These are phyloP conservation scores for Starmerella bacillaris DNA, from an alignment of 805 yeast species.

Conservation along the genomic window DNA sequence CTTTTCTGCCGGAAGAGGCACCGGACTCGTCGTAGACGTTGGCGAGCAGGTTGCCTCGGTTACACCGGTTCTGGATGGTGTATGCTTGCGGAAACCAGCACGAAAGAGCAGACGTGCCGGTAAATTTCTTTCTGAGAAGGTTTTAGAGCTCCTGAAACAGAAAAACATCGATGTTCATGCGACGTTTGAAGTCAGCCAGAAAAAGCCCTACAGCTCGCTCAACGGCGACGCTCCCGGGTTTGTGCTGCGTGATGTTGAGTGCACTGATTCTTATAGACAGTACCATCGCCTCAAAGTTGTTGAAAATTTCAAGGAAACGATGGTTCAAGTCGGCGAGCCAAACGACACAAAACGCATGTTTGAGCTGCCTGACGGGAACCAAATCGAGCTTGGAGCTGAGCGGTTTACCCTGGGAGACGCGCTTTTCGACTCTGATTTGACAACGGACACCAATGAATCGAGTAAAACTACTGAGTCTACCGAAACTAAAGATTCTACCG, in stretches of 20 bases:
- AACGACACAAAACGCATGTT: constrained; percentile 25
- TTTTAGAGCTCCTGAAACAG: constrained; percentile 26
- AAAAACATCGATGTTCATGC: constrained; percentile 25
- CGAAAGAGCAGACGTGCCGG: constrained; percentile 60
- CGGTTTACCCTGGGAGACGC: constrained; percentile 52
- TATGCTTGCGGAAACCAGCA: constrained; percentile 31
- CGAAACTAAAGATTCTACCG: constrained; percentile 16
- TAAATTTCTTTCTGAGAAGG: constrained; percentile 35
- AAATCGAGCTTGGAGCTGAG: constrained; percentile 39
- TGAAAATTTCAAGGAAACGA: constrained; percentile 55
- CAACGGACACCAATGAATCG: constrained; percentile 7
- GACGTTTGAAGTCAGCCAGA: constrained; percentile 34
- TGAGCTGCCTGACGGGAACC: constrained; percentile 53
- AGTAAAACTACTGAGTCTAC: constrained; percentile 16
- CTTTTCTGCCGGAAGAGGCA: constrained; percentile 76
- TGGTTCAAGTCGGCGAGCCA: constrained; percentile 16
- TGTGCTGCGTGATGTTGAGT: neutral
- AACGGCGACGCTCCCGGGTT: constrained; percentile 17
- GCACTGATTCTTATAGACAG: constrained; percentile 28
- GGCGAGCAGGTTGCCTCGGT: constrained; percentile 66
- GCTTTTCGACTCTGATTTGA: no score
- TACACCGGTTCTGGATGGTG: constrained; percentile 26
- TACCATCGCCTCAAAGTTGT: constrained; percentile 38
- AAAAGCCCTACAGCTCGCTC: constrained; percentile 21
- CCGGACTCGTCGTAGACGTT: constrained; percentile 67